These are phyloP conservation scores for Verticillium alfalfae DNA, from an alignment of 2,329 filamentous ascomycete species.

Conservation along the genomic window DNA sequence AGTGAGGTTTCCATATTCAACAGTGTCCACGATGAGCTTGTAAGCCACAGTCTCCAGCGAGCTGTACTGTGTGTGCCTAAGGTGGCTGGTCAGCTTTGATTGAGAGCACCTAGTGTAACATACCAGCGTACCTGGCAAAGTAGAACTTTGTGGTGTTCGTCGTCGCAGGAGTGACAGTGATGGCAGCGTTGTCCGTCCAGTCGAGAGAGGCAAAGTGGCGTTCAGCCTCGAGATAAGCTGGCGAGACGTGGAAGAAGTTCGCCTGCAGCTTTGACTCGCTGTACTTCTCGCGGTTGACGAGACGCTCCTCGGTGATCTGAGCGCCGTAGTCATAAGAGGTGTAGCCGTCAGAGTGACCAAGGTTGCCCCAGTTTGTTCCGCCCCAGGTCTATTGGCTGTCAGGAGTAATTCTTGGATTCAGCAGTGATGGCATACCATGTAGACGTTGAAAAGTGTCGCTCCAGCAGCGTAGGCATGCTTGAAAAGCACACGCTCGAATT, in stretches of 20 bases:
- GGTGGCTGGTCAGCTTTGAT: background rate
- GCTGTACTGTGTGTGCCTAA: conserved; percentile 58
- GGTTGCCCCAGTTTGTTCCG: conserved; percentile 74
- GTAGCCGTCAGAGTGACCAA: conserved; percentile 58
- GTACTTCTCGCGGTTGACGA: conserved; percentile 64
- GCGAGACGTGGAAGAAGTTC: conserved; percentile 65
- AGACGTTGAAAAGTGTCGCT: conserved; percentile 60
- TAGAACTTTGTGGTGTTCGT: conserved; percentile 49
- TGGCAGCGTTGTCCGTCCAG: conserved; percentile 30
- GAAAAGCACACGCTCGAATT: conserved; percentile 69
- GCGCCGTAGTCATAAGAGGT: conserved; percentile 44
- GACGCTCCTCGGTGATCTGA: conserved; percentile 58
- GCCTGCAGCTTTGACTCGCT: conserved; percentile 66
- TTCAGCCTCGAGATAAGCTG: conserved; percentile 58
- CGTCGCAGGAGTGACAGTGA: conserved; percentile 55
- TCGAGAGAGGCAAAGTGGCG: conserved; percentile 18
- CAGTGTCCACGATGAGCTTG: conserved; percentile 52
- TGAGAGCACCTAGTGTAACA: background rate
- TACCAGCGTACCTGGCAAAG: conserved; percentile 37
- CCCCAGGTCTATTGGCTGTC: conserved; percentile 48
- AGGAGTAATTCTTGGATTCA: too few relatives aligned
- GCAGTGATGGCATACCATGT: conserved; percentile 48
- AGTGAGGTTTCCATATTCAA: conserved; percentile 39
- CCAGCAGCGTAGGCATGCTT: conserved; percentile 64
- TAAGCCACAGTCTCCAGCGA: conserved; percentile 50